phyloP scores from a whole-genome alignment of 2,329 filamentous ascomycete genomes.

The Trichoderma citrinoviride region DNA sequence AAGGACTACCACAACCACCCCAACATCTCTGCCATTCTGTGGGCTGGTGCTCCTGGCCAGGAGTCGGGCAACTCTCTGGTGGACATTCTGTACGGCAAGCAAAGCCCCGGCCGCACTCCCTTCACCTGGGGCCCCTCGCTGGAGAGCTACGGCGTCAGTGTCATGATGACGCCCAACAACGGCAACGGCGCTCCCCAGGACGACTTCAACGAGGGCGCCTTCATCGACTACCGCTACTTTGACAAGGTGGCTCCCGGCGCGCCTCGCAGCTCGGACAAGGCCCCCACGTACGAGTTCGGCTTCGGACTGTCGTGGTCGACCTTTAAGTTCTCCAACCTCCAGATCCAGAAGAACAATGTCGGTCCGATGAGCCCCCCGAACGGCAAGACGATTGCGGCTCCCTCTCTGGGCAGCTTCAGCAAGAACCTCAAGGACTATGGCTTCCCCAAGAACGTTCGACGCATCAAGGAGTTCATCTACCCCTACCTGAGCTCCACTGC shows the following conservation, averaged over 20 bases:
- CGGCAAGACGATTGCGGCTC: constrained; percentile 62
- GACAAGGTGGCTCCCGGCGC: constrained; percentile 53
- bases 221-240: constrained; percentile 70
- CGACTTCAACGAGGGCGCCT: constrained; percentile 72
- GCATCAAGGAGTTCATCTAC: constrained; percentile 61
- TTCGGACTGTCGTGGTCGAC: constrained; percentile 78
- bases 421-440: constrained; percentile 63
- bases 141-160: constrained; percentile 65
- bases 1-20: constrained; percentile 70
- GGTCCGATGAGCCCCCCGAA: constrained; percentile 56
- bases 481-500: constrained; percentile 68
- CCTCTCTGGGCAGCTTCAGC: constrained; percentile 62
- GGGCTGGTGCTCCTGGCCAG: constrained; percentile 78
- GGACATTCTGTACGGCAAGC: constrained; percentile 79
- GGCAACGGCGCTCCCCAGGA: constrained; percentile 64
- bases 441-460: constrained; percentile 60
- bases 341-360: constrained; percentile 50
- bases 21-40: constrained; percentile 81
- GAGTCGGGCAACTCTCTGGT: constrained; percentile 77
- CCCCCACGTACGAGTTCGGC: constrained; percentile 78
- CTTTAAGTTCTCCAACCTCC: constrained; percentile 70
- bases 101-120: constrained; percentile 74
- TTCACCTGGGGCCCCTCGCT: constrained; percentile 74
- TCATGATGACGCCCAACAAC: constrained; percentile 69
- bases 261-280: constrained; percentile 30